Base-by-base conservation (phyloP, 768 basidiomycete genomes). In the Hericium erinaceus region DNA sequence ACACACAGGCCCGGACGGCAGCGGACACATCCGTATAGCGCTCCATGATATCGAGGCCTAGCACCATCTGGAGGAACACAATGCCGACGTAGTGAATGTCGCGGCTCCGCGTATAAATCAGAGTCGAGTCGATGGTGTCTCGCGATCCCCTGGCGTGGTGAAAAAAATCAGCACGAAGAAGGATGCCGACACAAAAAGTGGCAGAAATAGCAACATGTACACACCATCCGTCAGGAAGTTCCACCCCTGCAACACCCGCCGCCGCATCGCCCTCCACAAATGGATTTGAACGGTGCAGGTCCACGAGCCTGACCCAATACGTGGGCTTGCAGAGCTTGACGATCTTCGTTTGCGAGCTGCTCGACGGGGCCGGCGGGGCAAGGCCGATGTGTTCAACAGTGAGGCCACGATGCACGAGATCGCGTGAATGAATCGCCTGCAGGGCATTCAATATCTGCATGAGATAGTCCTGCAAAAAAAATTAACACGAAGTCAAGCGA, bases 71-170 rank as follows among this genome's bases (percentile, higher is more conserved):
- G 54, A 93, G 64, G 40, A 94, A 73, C 2, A 92, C 77, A 24
- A 95, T 79, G 0, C 89, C 93, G 0, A 84, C 81, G 48, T 82
- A 79, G 71, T 94, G 92, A 10, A 95, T 84, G 64, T 97, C 94
- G 28, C 93, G 79, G 44, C 81, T 76, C 41, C 78, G 81, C 9
- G 89, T 87, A 67, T 94, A 94, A 48, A 83, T 66, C n/a, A 92
- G 75, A 0, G 86, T 85, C 24, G 88, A 87, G 40, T 91, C 87
- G 49, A 87, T 77, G 41, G 85, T 84, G 54, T 95, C 94, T 59
- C 82, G 82, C 0, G 87, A 85, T 6, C 86, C 62, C 92, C 90
- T 89, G 48, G 22, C 38, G 56, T 40, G 40, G 26, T 8, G 15
- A 16, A 28, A 2, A 58, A 58, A 44, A 55, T 62, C 56, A 13